Evolutionary conservation across 495 filamentous ascomycete species (phyloP).

Genomic region (Lepraria neglecta): DNA sequence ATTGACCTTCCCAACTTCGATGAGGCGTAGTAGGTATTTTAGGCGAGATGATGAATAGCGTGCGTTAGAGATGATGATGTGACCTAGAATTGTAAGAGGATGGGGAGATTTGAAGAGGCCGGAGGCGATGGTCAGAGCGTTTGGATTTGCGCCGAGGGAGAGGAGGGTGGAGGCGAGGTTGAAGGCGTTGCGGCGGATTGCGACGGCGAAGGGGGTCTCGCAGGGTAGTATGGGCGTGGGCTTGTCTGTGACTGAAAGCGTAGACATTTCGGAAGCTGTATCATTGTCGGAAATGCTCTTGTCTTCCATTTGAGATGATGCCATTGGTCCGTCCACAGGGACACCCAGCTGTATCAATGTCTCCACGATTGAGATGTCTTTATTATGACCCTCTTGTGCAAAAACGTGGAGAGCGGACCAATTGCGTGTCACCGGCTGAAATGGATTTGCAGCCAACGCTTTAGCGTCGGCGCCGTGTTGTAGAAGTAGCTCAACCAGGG

Average conservation of each 20-base stretch:
- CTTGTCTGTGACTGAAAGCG: constrained; percentile 6
- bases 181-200: constrained; percentile 22
- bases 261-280: background rate
- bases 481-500: constrained; percentile 42
- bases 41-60: constrained; percentile 15
- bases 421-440: constrained; percentile 12
- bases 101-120: constrained; percentile 15
- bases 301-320: background rate
- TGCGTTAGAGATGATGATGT: constrained; percentile 18
- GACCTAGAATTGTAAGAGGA: constrained; percentile 20
- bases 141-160: constrained; percentile 17
- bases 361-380: constrained; percentile 16
- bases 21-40: constrained; percentile 18
- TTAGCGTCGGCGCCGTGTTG: constrained; percentile 41
- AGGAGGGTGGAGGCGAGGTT: constrained; percentile 19
- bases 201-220: constrained; percentile 22
- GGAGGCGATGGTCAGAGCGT: constrained; percentile 9
- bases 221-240: too few relatives aligned
- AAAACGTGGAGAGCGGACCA: constrained; percentile 23
- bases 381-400: constrained; percentile 20
- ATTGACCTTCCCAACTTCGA: background rate
- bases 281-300: background rate
- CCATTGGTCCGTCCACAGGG: constrained; percentile 16
- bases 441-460: constrained; percentile 41
- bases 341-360: constrained; percentile 8